Conservation (phyloP, 495 filamentous ascomycete species). For the Cercophora scortea region DNA sequence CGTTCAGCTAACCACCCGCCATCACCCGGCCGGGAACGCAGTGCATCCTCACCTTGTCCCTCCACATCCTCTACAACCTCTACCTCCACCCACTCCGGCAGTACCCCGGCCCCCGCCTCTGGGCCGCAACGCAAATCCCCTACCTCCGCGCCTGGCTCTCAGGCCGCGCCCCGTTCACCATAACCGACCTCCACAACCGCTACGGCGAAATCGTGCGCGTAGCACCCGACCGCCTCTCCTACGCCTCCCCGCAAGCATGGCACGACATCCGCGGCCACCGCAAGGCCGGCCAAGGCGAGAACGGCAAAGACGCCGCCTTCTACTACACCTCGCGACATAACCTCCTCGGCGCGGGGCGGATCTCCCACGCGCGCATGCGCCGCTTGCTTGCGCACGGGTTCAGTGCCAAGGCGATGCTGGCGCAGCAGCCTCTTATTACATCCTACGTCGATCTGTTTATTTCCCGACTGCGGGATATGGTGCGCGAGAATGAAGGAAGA, state of each 20-base stretch:
- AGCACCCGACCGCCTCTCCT: conserved; percentile 48
- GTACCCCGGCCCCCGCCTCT: conserved; percentile 43
- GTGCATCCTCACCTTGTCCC: neutral
- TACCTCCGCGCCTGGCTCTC: conserved; percentile 9
- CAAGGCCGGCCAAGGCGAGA: conserved; percentile 17
- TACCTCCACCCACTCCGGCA: conserved; percentile 42
- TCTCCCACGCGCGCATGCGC: conserved; percentile 33
- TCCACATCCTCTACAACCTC: conserved; percentile 37
- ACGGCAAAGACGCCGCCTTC: conserved; percentile 30
- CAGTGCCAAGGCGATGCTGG: conserved; percentile 34
- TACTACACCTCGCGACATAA: conserved; percentile 6
- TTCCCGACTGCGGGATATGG: conserved; percentile 18
- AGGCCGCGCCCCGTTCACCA: conserved; percentile 9
- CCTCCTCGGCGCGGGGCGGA: conserved; percentile 22
- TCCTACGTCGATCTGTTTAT: conserved; percentile 37
- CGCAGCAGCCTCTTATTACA: conserved; percentile 33
- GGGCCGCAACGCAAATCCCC: conserved; percentile 33
- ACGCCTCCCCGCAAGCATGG: conserved; percentile 44
- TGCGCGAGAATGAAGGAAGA: neutral
- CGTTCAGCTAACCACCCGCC: no score
- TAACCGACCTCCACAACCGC: conserved; percentile 34
- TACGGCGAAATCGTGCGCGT: conserved; percentile 51
- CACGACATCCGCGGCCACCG: conserved; percentile 50
- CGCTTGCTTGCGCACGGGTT: conserved; percentile 43
- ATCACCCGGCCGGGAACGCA: neutral